Evolutionary conservation across 495 filamentous ascomycete genomes (phyloP).

Genomic region (Gamarada debralockiae): DNA sequence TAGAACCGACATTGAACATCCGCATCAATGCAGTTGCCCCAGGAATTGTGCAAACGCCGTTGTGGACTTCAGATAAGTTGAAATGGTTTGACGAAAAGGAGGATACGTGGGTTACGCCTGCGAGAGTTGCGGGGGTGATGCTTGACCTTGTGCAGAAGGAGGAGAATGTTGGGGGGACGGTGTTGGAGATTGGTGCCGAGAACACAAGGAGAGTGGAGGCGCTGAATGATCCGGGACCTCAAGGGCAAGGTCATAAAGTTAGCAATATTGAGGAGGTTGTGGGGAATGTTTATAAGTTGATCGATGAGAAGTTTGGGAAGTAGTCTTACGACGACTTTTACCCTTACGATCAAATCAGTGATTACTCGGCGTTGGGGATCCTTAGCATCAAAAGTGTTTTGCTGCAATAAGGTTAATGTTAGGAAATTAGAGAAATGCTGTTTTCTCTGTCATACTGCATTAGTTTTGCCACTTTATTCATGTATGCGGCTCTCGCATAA

Average conservation of each 20-base stretch:
- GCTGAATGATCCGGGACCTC: constrained; percentile 57
- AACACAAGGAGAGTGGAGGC: constrained; percentile 45
- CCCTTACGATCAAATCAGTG: too few relatives aligned
- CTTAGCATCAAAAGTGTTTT: too few relatives aligned
- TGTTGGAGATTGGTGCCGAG: constrained; percentile 56
- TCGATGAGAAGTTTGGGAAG: too few relatives aligned
- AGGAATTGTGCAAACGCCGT: constrained; percentile 60
- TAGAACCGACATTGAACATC: constrained; percentile 36
- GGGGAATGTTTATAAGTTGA: too few relatives aligned
- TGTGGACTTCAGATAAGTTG: constrained; percentile 69
- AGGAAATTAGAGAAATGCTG: too few relatives aligned
- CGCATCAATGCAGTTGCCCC: constrained; percentile 64
- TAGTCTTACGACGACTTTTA: too few relatives aligned
- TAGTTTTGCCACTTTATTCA: too few relatives aligned
- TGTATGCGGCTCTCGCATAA: too few relatives aligned
- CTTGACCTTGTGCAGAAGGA: constrained; percentile 51
- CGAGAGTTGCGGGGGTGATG: constrained; percentile 65
- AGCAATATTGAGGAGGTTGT: background rate
- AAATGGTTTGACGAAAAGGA: constrained; percentile 30
- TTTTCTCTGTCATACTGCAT: too few relatives aligned
- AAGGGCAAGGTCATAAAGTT: constrained; percentile 13
- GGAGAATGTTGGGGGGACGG: constrained; percentile 37
- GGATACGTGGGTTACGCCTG: constrained; percentile 59
- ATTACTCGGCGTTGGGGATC: too few relatives aligned
- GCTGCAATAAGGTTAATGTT: too few relatives aligned